Conservation (phyloP, 2,329 filamentous ascomycete genomes). For the Neonectria hederae region DNA sequence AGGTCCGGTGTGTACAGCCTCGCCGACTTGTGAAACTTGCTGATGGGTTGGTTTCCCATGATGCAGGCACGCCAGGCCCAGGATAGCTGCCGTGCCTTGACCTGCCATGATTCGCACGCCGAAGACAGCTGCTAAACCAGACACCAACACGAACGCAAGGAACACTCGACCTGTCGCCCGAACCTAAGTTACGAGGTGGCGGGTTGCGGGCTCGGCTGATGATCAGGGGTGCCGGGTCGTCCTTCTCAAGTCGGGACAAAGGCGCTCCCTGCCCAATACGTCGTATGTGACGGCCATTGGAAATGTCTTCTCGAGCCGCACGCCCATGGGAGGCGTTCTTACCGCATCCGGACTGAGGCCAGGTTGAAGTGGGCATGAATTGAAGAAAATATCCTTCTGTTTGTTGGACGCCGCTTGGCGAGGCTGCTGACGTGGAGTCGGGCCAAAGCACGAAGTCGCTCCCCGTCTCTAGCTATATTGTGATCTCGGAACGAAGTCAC, state of each 20-base stretch:
- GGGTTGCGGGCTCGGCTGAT: conserved; percentile 26
- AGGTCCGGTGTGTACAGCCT: conserved; percentile 19
- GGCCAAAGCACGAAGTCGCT: conserved; percentile 20
- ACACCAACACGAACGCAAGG: conserved; percentile 24
- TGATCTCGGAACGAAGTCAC: conserved; percentile 20
- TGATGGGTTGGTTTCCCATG: conserved; percentile 18
- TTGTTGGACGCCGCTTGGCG: conserved; percentile 28
- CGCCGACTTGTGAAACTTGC: conserved; percentile 33
- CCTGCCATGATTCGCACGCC: conserved; percentile 27
- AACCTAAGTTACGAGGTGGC: conserved; percentile 38
- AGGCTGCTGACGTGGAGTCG: conserved; percentile 28
- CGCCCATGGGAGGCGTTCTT: conserved; percentile 15
- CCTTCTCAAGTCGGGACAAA: conserved; percentile 18
- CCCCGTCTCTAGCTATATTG: conserved; percentile 26
- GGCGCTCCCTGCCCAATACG: conserved; percentile 26
- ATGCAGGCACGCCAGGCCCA: conserved; percentile 31
- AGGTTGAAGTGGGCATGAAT: conserved; percentile 18
- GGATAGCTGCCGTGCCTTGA: conserved; percentile 30
- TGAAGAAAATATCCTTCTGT: conserved; percentile 13
- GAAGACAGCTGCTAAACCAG: conserved; percentile 25
- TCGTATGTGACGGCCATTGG: conserved; percentile 26
- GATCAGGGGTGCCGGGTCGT: conserved; percentile 16
- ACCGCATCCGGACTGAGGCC: conserved; percentile 22
- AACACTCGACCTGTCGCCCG: conserved; percentile 9
- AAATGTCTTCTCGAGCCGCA: conserved; percentile 25